Evolutionary conservation across 768 basidiomycete species (phyloP), one percentile per base, ranked within the genome.

Genomic region (Kockovaella imperatae): DNA sequence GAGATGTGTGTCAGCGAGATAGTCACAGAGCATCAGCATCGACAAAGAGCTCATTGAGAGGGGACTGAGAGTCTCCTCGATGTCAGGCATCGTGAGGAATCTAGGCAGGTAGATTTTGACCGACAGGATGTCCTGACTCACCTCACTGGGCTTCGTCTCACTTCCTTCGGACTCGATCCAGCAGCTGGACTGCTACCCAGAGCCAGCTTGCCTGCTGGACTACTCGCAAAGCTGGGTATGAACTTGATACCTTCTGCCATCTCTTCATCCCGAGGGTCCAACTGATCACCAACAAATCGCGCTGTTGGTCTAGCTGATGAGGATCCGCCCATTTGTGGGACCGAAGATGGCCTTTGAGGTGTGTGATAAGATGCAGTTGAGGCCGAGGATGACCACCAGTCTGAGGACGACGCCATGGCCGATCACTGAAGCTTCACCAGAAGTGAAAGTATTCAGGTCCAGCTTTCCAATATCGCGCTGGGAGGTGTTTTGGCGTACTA

Each of bases 241-340:
- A 64, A 67, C 30, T 55, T 55, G 14, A 67, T 60, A 14, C 42
- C 47, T 10, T 63, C 65, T 8, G 62, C 65, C 53, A 62, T 56
- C 21, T 48, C 49, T 31, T 47, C 48, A 43, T 67, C 65, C 20
- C 64, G 62, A 8, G 59, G 51, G 29, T 67, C 65, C 20, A 67
- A 54, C 28, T 64, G 57, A 31, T 67, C 65, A 5, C 49, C 53
- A 18, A 43, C 47, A 42, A 62, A 57, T 11, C 56, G 45, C 1
- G 44, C 39, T 20, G n/a, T n/a, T n/a, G n/a, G n/a, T n/a, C n/a
- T n/a, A n/a, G n/a, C n/a, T n/a, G 31, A 36, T 2, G 29, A 39
- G 23, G 35, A 26, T n/a, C n/a, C 3, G 18, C 20, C 7, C 14
- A 3, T 25, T 11, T 24, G n/a, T 42, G 41, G 14, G 23, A 26